These are phyloP conservation scores for Kondoa malvinella DNA, from an alignment of 768 basidiomycete genomes.

Conservation along the genomic window DNA sequence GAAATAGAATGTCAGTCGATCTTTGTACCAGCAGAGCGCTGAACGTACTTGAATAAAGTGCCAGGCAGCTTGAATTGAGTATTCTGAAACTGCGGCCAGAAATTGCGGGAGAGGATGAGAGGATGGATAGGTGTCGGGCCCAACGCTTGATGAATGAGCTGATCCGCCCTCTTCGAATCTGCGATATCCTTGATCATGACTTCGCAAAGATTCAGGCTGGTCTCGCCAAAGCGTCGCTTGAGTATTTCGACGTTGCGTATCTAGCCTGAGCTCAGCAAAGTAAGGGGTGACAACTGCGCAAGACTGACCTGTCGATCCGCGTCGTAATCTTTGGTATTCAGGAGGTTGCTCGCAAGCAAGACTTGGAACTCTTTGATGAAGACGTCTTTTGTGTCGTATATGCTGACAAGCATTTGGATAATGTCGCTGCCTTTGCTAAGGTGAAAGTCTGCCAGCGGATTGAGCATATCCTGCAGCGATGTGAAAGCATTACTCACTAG, in stretches of 20 bases:
- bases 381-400: conserved; percentile 90
- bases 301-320: conserved; percentile 47
- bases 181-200: conserved; percentile 97
- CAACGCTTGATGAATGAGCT: conserved; percentile 40
- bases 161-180: conserved; percentile 75
- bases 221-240: conserved; percentile 89
- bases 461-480: background rate
- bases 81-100: conserved; percentile 77
- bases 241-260: conserved; percentile 81
- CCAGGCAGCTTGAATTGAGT: conserved; percentile 62
- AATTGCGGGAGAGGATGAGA: conserved; percentile 77
- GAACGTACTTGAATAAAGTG: conserved; percentile 55
- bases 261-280: conserved; percentile 34
- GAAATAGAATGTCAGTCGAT: conserved; percentile 36
- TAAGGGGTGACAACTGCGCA: background rate
- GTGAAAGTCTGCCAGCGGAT: conserved; percentile 53
- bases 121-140: conserved; percentile 47
- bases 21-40: background rate
- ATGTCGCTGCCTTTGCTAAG: conserved; percentile 82
- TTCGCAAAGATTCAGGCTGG: conserved; percentile 82
- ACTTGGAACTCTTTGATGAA: conserved; percentile 92
- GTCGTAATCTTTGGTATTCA: conserved; percentile 63
- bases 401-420: conserved; percentile 87
- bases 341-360: conserved; percentile 66
- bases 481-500: conserved; percentile 40